Evolutionary conservation across 2,329 filamentous ascomycete species (phyloP), one percentile per base, ranked within the genome.

Genomic region (Blumeriella jaapii): DNA sequence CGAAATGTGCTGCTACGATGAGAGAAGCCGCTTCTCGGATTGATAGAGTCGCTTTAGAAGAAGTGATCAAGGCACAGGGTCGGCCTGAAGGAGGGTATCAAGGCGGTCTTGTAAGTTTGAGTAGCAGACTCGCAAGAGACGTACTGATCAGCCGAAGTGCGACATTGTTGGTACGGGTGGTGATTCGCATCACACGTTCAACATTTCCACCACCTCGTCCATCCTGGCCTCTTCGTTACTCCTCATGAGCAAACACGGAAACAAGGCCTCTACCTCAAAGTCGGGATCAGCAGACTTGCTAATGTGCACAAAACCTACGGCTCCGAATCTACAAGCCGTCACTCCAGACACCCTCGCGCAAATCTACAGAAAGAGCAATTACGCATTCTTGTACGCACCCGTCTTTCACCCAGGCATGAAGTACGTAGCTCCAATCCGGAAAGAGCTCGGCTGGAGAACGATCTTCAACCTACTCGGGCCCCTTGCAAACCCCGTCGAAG

Each of bases 101-200:
- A 8, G 91, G 91, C 44, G 89, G 89, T 4, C 62, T 98, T 56
- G 85, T 93, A 66, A 62, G 78, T 61, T 27, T 5, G 20, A 8
- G 11, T 11, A 14, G 9, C 28, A 7, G 7, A 13, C 13, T 24
- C 3, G 8, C 19, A 14, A 20, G 31, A n/a, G 14, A 16, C 36
- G 31, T 42, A 29, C 41, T 45, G 16, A 49, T 19, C 10, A 15
- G 15, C 31, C 28, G 9, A 35, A 75, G 65, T 77, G 87, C 57
- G 91, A 98, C 59, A 96, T 98, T 57, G 91, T 98, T 39, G 91
- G 91, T 49, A 98, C 91, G 6, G 91, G 91, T 47, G 91, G 91
- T 54, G 91, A 98, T 63, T 80, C 82, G 13, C 87, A 96, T 68
- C 85, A 93, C 59, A 98, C 91, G 20, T 98, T 94, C 74, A 98